Conservation (phyloP, 1,284 basidiomycete species). For the Exobasidium rhododendri region DNA sequence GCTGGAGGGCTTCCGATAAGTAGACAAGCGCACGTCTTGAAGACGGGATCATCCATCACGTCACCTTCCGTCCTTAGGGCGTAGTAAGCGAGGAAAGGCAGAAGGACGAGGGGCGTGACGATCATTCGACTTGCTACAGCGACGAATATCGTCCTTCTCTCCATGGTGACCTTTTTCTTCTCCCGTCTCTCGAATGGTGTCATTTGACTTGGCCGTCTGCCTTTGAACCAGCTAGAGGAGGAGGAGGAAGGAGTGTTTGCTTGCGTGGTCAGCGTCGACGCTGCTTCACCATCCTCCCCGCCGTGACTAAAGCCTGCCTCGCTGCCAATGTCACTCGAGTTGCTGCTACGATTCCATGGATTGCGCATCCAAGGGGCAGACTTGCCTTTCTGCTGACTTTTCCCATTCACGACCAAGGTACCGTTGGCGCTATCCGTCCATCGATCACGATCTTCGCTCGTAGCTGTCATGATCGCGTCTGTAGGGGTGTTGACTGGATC, state of each 20-base stretch:
- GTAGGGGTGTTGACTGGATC: not conserved
- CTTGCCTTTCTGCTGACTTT: not conserved
- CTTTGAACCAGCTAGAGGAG: not conserved
- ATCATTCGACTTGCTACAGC: slow-evolving; percentile 79
- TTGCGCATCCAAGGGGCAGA: slow-evolving; percentile 31
- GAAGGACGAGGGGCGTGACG: slow-evolving; percentile 71
- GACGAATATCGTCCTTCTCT: slow-evolving; percentile 72
- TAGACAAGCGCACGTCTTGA: slow-evolving; percentile 74
- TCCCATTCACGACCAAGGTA: not conserved
- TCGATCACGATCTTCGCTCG: not conserved
- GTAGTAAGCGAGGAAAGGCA: slow-evolving; percentile 49
- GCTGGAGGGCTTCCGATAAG: slow-evolving; percentile 76
- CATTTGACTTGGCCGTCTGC: slow-evolving; percentile 16
- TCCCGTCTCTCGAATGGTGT: slow-evolving; percentile 14
- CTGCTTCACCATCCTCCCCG: not conserved
- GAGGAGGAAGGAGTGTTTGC: not conserved
- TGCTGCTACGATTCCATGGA: slow-evolving; percentile 27
- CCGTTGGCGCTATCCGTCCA: not conserved
- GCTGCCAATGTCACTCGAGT: slow-evolving; percentile 2
- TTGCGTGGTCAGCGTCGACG: not conserved
- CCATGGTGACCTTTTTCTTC: slow-evolving; percentile 22
- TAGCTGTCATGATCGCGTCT: not conserved
- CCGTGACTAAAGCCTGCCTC: slow-evolving; percentile 1
- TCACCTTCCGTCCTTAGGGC: slow-evolving; percentile 24
- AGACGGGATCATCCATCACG: slow-evolving; percentile 64